Percentiles rank a stretch among this genome's conserved stretches.
These are phyloP conservation scores for Cyclotella sp. DNA, from an alignment of 108 stramenopile genomes.

Conservation along the genomic window DNA sequence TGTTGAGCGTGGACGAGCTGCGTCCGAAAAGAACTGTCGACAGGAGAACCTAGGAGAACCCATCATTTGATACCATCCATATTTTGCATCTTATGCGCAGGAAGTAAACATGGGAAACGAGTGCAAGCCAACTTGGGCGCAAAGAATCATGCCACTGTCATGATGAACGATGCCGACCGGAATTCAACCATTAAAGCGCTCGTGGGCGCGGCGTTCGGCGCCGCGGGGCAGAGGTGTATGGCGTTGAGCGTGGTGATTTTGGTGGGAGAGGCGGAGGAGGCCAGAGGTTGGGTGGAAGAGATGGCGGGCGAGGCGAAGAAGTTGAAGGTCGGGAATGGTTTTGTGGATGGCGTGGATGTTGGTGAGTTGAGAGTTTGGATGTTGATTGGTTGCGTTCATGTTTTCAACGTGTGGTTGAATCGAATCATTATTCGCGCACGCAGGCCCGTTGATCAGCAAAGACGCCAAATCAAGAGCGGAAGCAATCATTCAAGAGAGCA, in stretches of 20 bases:
- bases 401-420: background rate
- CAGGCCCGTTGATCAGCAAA: slow-evolving; percentile 87
- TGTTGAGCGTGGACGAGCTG: too few relatives aligned
- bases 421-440: background rate
- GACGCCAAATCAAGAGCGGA: slow-evolving; percentile 80
- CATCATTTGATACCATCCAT: too few relatives aligned
- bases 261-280: slow-evolving; percentile 71
- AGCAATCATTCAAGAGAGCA: slow-evolving; percentile 71
- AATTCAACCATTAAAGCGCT: slow-evolving; percentile 81
- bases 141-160: slow-evolving; percentile 93
- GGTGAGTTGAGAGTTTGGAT: slow-evolving; percentile 28
- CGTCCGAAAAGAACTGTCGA: too few relatives aligned
- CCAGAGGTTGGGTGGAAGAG: slow-evolving; percentile 62
- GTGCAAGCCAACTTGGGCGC: slow-evolving; percentile 96
- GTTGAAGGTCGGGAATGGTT: slow-evolving; percentile 88
- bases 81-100: too few relatives aligned
- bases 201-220: slow-evolving; percentile 88
- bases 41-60: too few relatives aligned
- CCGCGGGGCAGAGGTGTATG: slow-evolving; percentile 98
- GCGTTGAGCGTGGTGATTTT: slow-evolving; percentile 83
- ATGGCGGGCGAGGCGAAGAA: slow-evolving; percentile 61
- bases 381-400: background rate
- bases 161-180: slow-evolving; percentile 87
- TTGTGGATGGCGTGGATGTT: slow-evolving; percentile 81
- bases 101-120: slow-evolving; percentile 82